Evolutionary conservation across 345 rosid genomes (phyloP).

Genomic region (Zanthoxylum bungeanum): DNA sequence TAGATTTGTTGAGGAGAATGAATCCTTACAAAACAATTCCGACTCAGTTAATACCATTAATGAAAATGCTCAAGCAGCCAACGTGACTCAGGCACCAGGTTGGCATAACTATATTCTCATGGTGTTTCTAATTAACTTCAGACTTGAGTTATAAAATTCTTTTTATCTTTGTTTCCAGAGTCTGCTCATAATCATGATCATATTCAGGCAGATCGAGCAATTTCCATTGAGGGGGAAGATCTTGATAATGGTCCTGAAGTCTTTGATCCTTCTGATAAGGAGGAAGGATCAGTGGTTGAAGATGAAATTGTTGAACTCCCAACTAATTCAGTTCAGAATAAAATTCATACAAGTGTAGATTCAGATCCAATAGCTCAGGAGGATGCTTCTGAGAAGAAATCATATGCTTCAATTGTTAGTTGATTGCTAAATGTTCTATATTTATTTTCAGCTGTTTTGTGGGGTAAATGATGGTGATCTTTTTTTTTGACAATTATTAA

Average conservation of each 20-base stretch:
- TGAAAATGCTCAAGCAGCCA: constrained; percentile 32
- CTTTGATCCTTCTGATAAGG: constrained; percentile 48
- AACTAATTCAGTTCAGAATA: constrained; percentile 23
- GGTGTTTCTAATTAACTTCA: background rate
- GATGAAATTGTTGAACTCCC: constrained; percentile 39
- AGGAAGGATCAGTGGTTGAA: constrained; percentile 45
- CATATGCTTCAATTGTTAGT: constrained; percentile 80
- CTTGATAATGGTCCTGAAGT: constrained; percentile 41
- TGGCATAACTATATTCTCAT: constrained; percentile 1
- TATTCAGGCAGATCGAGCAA: constrained; percentile 24
- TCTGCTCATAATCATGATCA: constrained; percentile 26
- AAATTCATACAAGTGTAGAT: constrained; percentile 27
- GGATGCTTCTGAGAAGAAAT: constrained; percentile 72
- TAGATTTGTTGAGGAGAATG: constrained; percentile 54
- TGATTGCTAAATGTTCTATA: background rate
- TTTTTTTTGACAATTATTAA: constrained; percentile 12
- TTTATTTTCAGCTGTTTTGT: background rate
- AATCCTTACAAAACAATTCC: constrained; percentile 21
- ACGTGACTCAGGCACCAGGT: constrained; percentile 41
- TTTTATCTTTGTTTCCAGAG: constrained; percentile 31
- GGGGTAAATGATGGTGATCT: background rate
- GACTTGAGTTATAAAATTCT: background rate
- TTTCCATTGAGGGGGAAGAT: constrained; percentile 39
- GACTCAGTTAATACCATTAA: constrained; percentile 22
- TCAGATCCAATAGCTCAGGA: constrained; percentile 37